Conservation (phyloP, 306 rosid species). For the Cucurbita ficifolia region DNA sequence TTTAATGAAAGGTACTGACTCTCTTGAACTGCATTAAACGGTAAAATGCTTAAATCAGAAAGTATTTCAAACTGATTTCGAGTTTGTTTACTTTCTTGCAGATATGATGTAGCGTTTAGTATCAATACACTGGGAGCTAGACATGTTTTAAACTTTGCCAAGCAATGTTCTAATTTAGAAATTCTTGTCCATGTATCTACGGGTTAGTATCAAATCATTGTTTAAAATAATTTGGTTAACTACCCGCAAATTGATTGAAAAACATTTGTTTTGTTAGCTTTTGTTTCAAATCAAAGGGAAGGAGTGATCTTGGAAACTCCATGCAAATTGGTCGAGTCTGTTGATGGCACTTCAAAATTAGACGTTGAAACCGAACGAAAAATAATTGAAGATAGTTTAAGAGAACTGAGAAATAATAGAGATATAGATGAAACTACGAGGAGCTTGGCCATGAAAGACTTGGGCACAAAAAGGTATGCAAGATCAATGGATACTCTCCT, state of each 20-base stretch:
- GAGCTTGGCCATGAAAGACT: slow-evolving; percentile 45
- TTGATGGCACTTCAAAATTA: slow-evolving; percentile 38
- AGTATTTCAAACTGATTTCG: too few relatives aligned
- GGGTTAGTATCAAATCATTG: slow-evolving; percentile 16
- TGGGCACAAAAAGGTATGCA: slow-evolving; percentile 46
- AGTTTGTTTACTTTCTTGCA: not conserved
- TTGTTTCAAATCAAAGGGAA: slow-evolving; percentile 44
- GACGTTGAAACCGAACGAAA: slow-evolving; percentile 37
- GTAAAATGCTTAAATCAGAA: too few relatives aligned
- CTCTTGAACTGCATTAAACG: too few relatives aligned
- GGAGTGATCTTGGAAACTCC: slow-evolving; percentile 53
- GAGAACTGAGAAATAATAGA: slow-evolving; percentile 13
- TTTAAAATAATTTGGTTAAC: too few relatives aligned
- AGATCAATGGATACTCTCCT: not conserved
- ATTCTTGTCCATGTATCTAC: slow-evolving; percentile 57
- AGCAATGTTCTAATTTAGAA: slow-evolving; percentile 33
- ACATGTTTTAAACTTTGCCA: slow-evolving; percentile 45
- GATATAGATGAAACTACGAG: slow-evolving; percentile 19
- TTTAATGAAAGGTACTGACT: slow-evolving; percentile 51
- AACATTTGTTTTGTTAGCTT: slow-evolving; percentile 24
- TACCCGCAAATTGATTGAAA: too few relatives aligned
- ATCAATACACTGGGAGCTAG: slow-evolving; percentile 55
- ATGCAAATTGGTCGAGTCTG: slow-evolving; percentile 33
- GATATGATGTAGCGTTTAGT: slow-evolving; percentile 48
- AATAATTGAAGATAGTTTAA: slow-evolving; percentile 15